Evolutionary conservation across 306 rosid species (phyloP), one percentile per base, ranked within the genome.

Genomic region (Phaseolus lunatus): DNA sequence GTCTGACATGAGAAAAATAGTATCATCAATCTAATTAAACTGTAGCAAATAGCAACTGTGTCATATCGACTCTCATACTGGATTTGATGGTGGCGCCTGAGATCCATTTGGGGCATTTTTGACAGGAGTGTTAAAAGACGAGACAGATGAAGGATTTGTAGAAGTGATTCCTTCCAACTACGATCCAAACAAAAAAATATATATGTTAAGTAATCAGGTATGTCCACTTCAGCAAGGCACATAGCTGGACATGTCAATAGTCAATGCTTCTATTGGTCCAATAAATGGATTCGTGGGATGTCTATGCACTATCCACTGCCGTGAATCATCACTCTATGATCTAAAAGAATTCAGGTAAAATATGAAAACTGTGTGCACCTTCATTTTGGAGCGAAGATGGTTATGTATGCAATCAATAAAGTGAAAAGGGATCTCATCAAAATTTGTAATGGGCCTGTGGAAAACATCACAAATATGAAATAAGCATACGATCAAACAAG

Each of bases 321-420:
- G 59, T 61, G 18, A 63, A 62, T 39, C 67, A 44, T 16, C 48
- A 50, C 67, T 15, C 49, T 54, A 37, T 14, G 16, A 71, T 58
- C 41, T 24, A 48, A 76, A 33, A 70, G 33, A 72, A 72, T 48
- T 35, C 57, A 10, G 18, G 43, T 7, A 23, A 41, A 23, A 35
- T 47, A 39, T 22, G 35, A 70, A 61, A 56, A 57, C 16, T 37
- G 44, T 8, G 67, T 64, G 67, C 86, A 92, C 97, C 94, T 78
- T 89, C 39, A 47, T 18, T 79, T 84, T 94, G 76, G 96, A 62
- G 75, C 58, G 82, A 62, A 96, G 86, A 87, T 88, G 82, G 80
- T 83, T 88, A 73, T 91, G 96, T 75, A 96, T 91, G 89, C 99
- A 96, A 67, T 92, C 98, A 27, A 96, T 88, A 56, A 89, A 96